Evolutionary conservation across 441 rosid genomes (phyloP).

Genomic region (Euphorbia neoarborescens): DNA sequence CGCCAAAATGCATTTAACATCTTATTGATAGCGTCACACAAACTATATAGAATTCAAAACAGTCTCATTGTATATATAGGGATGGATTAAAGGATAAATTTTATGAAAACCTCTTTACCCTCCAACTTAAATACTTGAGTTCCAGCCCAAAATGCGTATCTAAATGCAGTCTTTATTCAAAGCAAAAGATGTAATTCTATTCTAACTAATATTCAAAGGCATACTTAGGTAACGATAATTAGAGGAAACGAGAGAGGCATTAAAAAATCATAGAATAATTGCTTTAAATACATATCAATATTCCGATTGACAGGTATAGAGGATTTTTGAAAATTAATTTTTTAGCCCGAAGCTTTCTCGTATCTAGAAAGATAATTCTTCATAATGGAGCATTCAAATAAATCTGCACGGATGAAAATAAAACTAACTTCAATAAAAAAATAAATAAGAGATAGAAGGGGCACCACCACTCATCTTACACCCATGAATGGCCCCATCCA

Average conservation of each 20-base stretch:
- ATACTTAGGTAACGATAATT: too few species aligned
- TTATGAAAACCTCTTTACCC: neutral
- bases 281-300: neutral
- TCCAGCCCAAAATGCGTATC: neutral
- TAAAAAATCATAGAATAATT: neutral
- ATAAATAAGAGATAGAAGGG: too few species aligned
- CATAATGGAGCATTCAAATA: too few species aligned
- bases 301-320: neutral
- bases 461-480: too few species aligned
- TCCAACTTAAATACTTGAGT: neutral
- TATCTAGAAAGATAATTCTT: too few species aligned
- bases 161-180: neutral
- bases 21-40: neutral
- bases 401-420: too few species aligned
- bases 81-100: neutral
- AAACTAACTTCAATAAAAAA: too few species aligned
- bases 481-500: too few species aligned
- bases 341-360: neutral
- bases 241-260: neutral
- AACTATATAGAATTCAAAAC: too few species aligned
- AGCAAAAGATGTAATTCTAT: neutral
- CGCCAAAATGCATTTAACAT: neutral
- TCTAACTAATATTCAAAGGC: neutral
- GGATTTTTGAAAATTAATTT: neutral
- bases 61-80: neutral